These are phyloP conservation scores for Meredithiella fracta DNA, from an alignment of 2,329 filamentous ascomycete genomes.

Conservation along the genomic window DNA sequence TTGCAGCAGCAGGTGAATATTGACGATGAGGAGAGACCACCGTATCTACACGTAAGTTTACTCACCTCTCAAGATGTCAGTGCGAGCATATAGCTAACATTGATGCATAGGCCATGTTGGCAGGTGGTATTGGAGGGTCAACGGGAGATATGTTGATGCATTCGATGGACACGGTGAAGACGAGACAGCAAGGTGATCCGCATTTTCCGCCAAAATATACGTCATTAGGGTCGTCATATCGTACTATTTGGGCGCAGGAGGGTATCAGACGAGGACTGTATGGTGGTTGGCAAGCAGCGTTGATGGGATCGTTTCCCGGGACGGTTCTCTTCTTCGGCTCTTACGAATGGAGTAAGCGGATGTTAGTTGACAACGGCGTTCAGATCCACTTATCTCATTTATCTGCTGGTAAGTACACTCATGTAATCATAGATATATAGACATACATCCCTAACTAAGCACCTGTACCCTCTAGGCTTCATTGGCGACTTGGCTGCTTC, in stretches of 20 bases:
- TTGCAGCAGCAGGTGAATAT: conserved; percentile 16
- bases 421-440: neutral
- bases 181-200: conserved; percentile 89
- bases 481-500: conserved; percentile 84
- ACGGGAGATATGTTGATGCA: conserved; percentile 98
- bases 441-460: conserved; percentile 1
- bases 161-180: conserved; percentile 96
- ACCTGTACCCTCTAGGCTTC: conserved; percentile 43
- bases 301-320: conserved; percentile 82
- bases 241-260: conserved; percentile 85
- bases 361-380: conserved; percentile 70
- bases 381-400: conserved; percentile 76
- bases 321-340: conserved; percentile 92
- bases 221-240: conserved; percentile 76
- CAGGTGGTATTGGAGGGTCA: conserved; percentile 79
- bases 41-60: conserved; percentile 27
- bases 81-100: neutral
- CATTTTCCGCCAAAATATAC: conserved; percentile 86
- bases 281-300: conserved; percentile 79
- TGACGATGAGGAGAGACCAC: conserved; percentile 28
- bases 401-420: conserved; percentile 44
- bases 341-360: conserved; percentile 88
- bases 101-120: conserved; percentile 64
- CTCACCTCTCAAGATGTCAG: neutral
- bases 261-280: conserved; percentile 76